Evolutionary conservation across 2,329 filamentous ascomycete species (phyloP), one percentile per base, ranked within the genome.

Genomic region (Aspergillus caelatus): DNA sequence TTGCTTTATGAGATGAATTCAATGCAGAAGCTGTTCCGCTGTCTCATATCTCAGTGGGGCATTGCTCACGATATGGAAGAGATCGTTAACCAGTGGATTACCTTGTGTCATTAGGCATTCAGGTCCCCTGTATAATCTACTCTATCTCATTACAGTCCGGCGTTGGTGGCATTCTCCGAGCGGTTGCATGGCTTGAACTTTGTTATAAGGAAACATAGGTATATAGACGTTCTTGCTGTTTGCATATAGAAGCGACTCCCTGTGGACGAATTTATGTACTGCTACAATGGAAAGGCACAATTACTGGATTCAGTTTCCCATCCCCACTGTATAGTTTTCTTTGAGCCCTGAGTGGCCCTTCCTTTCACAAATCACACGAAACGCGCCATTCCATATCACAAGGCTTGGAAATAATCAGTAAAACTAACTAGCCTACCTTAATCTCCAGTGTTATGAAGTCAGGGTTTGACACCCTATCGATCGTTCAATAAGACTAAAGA

Each of bases 1-100:
- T 66, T 82, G 45, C 66, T 81, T n/a, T 82, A 82, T 65, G 80
- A 82, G 63, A 69, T 82, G 65, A 82, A 82, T 64, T 80, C 79
- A 21, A 79, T 82, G 72, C 80, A 81, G 63, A 82, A 82, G 68
- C 68, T 82, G 11, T 82, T 82, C 59, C 72, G 79, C 36, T 81
- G 80, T 54, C 67, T 82, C 23, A 76, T 70, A 21, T 78, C 78
- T 5, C 80, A 82, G 63, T 82, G 80, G 80, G 80, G 80, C 0
- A 75, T 82, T 60, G 79, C 80, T 9, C 73, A 75, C 66, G 80
- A 82, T 58, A 82, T 82, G 80, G 80, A 80, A 60, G 75, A 77
- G 41, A 74, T 81, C 57, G 68, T 82, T 55, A 77, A 80, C 23
- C 72, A 78, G 58, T 82, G 80, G 80, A 82, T 81, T 63, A 70